A percentile compares a stretch with the other conserved stretches of the same genome.
phyloP scores from a whole-genome alignment of 768 basidiomycete genomes.

The Pisolithus tinctorius region DNA sequence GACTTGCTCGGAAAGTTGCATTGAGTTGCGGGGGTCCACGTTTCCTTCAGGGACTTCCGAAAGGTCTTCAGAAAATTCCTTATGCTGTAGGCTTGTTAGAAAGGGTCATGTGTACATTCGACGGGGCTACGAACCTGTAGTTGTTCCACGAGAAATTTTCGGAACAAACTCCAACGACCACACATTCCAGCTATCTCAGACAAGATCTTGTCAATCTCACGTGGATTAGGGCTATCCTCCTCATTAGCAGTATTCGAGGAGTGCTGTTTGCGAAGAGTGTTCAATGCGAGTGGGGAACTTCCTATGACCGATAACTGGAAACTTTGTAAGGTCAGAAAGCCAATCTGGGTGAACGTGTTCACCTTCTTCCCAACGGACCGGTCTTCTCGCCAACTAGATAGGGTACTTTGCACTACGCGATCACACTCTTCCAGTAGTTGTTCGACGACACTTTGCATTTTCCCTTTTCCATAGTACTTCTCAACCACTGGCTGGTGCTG shows the following conservation, averaged over 20 bases:
- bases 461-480: conserved; percentile 90
- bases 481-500: conserved; percentile 98
- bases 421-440: conserved; percentile 83
- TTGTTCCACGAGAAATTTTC: conserved; percentile 76
- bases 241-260: conserved; percentile 29
- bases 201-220: conserved; percentile 88
- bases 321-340: not conserved
- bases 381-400: conserved; percentile 90
- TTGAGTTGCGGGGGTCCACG: conserved; percentile 1
- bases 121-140: conserved; percentile 42
- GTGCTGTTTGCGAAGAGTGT: conserved; percentile 27
- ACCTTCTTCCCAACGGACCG: conserved; percentile 78
- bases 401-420: conserved; percentile 64
- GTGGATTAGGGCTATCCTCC: conserved; percentile 68
- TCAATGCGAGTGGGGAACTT: conserved; percentile 31
- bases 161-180: conserved; percentile 87
- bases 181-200: conserved; percentile 87
- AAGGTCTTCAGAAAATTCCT: conserved; percentile 1
- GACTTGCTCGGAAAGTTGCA: conserved; percentile 6
- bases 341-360: not conserved
- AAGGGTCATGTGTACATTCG: not conserved
- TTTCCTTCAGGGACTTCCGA: conserved; percentile 5
- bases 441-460: conserved; percentile 75
- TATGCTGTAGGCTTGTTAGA: conserved; percentile 9
- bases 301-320: conserved; percentile 42